Evolutionary conservation across 2,329 filamentous ascomycete species (phyloP).

Genomic region (Didymosphaeria variabile): DNA sequence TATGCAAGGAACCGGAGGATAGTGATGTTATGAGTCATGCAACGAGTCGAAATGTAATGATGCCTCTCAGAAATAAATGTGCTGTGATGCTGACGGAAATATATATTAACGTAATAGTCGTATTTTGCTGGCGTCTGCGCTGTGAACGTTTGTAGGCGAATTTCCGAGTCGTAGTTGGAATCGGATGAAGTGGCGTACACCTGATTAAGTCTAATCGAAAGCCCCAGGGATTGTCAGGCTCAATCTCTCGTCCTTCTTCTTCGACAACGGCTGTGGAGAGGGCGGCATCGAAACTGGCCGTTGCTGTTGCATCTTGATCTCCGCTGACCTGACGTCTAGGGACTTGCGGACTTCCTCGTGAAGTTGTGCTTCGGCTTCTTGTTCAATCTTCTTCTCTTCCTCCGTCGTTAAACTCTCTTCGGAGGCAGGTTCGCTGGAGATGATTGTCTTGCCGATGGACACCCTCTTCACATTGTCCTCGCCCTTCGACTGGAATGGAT

Average conservation of each 20-base stretch:
- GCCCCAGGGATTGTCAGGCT: slow-evolving; percentile 47
- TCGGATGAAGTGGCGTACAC: not conserved
- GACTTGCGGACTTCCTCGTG: slow-evolving; percentile 41
- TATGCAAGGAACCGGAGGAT: slow-evolving; percentile 10
- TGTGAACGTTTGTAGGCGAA: not conserved
- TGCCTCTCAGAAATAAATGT: not conserved
- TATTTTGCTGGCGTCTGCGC: not conserved
- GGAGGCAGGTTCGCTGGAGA: slow-evolving; percentile 28
- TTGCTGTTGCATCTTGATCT: slow-evolving; percentile 26
- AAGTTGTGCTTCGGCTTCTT: slow-evolving; percentile 47
- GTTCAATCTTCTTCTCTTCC: slow-evolving; percentile 46
- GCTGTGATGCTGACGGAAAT: slow-evolving; percentile 8
- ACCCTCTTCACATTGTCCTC: slow-evolving; percentile 43
- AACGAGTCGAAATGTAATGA: slow-evolving; percentile 13
- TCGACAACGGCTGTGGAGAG: slow-evolving; percentile 24
- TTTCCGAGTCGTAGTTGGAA: not conserved
- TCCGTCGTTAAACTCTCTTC: slow-evolving; percentile 29
- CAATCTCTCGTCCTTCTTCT: slow-evolving; percentile 45
- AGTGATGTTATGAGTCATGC: not conserved
- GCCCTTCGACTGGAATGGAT: slow-evolving; percentile 42
- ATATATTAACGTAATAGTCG: slow-evolving; percentile 16
- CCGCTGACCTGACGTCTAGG: slow-evolving; percentile 26
- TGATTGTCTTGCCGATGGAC: slow-evolving; percentile 49
- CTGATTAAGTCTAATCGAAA: slow-evolving; percentile 28
- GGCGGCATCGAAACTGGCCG: slow-evolving; percentile 39